Evolutionary conservation across 2,329 filamentous ascomycete species (phyloP), one percentile per base, ranked within the genome.

Genomic region (Drechslerella dactyloides): DNA sequence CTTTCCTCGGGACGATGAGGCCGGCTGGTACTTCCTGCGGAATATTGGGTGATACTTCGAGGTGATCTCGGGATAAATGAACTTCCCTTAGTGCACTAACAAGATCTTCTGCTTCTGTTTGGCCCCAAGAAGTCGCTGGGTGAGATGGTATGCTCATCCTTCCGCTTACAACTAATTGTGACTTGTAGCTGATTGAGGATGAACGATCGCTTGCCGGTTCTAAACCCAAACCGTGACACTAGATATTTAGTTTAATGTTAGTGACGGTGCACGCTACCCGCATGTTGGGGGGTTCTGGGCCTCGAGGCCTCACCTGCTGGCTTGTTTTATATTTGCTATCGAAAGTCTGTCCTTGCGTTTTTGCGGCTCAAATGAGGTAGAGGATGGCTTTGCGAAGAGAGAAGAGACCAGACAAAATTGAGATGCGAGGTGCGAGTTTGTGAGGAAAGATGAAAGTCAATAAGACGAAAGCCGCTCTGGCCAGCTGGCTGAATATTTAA

Each of bases 191-290:
- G 23, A 27, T 56, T 42, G 53, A 56, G 17, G 53, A 56, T 40
- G 30, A 19, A 42, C 10, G 33, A 40, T 56, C 53, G 30, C 53
- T 56, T n/a, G 33, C 33, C 30, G 53, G 13, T 17, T 37, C 33
- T 37, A 33, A 30, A 37, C 17, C 24, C 53, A 56, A 40, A 40
- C 53, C 15, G 21, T 56, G 30, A 56, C 53, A 56, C 53, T 56
- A 21, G 13, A 24, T 56, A 42, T 56, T 56, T 30, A 30, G 24
- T 53, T 53, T n/a, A n/a, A n/a, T 48, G 13, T 37, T 37, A 37
- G 33, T 13, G 33, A 37, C 33, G 13, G 33, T 37, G 13, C 33
- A 37, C 33, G 33, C 33, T 13, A 37, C 7, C 33, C 13, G 33
- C 33, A 37, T 37, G 33, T 37, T 37, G 33, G 33, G 7, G 13